Conservation (phyloP, 805 yeast species). For the Lipomyces oligophaga region DNA sequence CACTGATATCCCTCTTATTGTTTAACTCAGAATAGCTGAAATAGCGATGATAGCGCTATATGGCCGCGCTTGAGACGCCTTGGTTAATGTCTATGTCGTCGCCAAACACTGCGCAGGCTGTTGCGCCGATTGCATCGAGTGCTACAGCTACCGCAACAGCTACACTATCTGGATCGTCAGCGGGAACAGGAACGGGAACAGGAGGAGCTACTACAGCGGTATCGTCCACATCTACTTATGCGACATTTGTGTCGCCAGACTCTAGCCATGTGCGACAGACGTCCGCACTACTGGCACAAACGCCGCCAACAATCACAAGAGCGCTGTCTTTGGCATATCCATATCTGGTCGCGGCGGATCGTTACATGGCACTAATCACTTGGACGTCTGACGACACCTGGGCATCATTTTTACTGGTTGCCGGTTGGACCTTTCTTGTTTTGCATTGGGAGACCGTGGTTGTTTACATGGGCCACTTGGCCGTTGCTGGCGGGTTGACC, state of each 20-base stretch:
- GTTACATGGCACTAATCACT: slow-evolving; percentile 65
- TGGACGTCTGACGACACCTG: slow-evolving; percentile 89
- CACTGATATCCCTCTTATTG: too few relatives aligned
- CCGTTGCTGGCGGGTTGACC: slow-evolving; percentile 46
- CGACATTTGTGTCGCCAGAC: slow-evolving; percentile 39
- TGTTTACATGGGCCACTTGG: slow-evolving; percentile 65
- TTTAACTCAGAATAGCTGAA: too few relatives aligned
- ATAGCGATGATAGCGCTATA: slow-evolving; percentile 14
- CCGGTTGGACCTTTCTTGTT: slow-evolving; percentile 53
- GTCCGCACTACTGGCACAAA: slow-evolving; percentile 78
- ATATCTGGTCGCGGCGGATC: slow-evolving; percentile 68
- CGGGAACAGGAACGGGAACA: background rate
- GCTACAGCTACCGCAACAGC: background rate
- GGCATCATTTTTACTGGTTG: slow-evolving; percentile 61
- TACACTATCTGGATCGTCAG: background rate
- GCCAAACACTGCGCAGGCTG: slow-evolving; percentile 14
- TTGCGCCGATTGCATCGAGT: slow-evolving; percentile 5
- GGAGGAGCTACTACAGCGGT: slow-evolving; percentile 11
- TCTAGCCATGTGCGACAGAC: slow-evolving; percentile 47
- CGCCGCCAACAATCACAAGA: slow-evolving; percentile 88
- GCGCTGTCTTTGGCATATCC: slow-evolving; percentile 83
- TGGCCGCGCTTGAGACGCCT: slow-evolving; percentile 31
- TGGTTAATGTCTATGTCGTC: slow-evolving; percentile 26
- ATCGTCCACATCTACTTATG: slow-evolving; percentile 34
- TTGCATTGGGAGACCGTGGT: slow-evolving; percentile 76